Conservation (phyloP, 441 rosid species). For the Euphorbia celastroides region DNA sequence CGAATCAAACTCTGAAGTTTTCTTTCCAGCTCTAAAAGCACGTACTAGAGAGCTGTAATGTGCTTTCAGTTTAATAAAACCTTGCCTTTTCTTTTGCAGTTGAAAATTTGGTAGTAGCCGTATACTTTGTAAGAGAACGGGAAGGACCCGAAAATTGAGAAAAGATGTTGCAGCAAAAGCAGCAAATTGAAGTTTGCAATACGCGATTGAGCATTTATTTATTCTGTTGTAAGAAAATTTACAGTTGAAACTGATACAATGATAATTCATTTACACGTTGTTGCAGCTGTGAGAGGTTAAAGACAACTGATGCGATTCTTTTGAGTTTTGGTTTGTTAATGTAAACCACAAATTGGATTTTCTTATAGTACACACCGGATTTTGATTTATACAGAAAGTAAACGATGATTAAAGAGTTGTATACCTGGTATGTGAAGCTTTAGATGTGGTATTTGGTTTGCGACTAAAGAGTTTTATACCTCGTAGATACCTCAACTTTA, state of each 20-base stretch:
- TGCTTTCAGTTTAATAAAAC: not conserved
- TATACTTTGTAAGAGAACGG: not conserved
- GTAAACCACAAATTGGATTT: too few relatives aligned
- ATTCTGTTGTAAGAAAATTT: slow-evolving; percentile 15
- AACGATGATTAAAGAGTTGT: too few relatives aligned
- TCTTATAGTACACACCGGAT: too few relatives aligned
- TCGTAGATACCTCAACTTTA: too few relatives aligned
- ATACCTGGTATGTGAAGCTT: too few relatives aligned
- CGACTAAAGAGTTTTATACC: too few relatives aligned
- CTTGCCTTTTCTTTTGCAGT: slow-evolving; percentile 9
- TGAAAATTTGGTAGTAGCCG: not conserved
- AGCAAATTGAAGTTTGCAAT: not conserved
- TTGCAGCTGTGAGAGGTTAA: too few relatives aligned
- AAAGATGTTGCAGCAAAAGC: slow-evolving; percentile 3
- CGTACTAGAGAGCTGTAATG: not conserved
- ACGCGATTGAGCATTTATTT: slow-evolving; percentile 6
- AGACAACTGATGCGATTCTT: too few relatives aligned
- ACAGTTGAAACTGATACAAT: not conserved
- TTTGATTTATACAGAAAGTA: too few relatives aligned
- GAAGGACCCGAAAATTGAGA: not conserved
- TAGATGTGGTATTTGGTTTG: too few relatives aligned
- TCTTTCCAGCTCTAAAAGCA: not conserved
- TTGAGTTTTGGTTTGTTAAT: too few relatives aligned
- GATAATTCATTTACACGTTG: too few relatives aligned
- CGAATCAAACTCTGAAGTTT: not conserved